Conservation (phyloP, 441 rosid species). For the Populus hybrid region DNA sequence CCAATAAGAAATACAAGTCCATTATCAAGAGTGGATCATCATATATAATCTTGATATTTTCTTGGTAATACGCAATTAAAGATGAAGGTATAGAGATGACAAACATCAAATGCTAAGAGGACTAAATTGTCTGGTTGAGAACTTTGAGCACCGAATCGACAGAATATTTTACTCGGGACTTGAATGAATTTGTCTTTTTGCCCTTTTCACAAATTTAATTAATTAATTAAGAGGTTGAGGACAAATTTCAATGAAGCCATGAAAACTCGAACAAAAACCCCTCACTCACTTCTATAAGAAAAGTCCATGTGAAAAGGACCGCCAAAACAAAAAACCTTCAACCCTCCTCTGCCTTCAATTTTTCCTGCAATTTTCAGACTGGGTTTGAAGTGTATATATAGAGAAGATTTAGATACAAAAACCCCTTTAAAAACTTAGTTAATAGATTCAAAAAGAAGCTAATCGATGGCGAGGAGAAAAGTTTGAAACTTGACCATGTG, state of each 20-base stretch:
- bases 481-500: neutral
- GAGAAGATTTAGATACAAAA: neutral
- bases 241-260: neutral
- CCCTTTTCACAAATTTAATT: neutral
- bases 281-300: neutral
- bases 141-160: neutral
- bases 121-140: neutral
- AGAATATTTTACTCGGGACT: neutral
- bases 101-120: neutral
- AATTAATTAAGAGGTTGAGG: neutral
- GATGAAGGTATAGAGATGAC: neutral
- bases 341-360: neutral
- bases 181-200: neutral
- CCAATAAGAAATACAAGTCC: neutral
- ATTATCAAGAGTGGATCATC: neutral
- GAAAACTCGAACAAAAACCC: neutral
- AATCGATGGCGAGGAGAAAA: conserved; percentile 7
- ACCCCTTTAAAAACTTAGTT: neutral
- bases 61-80: neutral
- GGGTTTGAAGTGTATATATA: neutral
- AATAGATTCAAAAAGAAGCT: neutral
- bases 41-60: neutral
- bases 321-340: conserved; percentile 25
- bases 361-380: conserved; percentile 3
- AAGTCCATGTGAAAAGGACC: conserved; percentile 34